Evolutionary conservation across 306 rosid genomes (phyloP).

Genomic region (Acacia melanoxylon): DNA sequence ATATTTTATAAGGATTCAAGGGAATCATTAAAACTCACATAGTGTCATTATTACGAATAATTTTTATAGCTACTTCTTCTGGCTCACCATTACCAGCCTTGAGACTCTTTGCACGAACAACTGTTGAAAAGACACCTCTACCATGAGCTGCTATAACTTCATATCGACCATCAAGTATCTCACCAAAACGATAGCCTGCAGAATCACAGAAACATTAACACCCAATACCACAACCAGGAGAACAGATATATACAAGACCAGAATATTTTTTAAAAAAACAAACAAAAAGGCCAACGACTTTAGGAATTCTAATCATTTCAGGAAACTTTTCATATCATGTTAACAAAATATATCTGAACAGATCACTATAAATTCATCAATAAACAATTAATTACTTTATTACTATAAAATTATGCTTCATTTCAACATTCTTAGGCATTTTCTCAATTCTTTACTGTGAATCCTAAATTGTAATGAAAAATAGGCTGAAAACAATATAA

Average conservation of each 20-base stretch:
- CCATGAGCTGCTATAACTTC: conserved; percentile 96
- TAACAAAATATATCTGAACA: not conserved
- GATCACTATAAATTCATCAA: not conserved
- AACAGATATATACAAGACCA: not conserved
- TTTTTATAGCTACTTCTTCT: conserved; percentile 93
- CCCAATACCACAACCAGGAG: not conserved
- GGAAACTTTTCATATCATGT: not conserved
- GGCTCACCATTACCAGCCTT: conserved; percentile 79
- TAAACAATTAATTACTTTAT: not conserved
- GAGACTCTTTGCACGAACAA: conserved; percentile 89
- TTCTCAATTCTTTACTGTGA: not conserved
- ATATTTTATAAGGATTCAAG: conserved; percentile 11
- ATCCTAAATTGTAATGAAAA: not conserved
- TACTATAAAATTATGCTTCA: not conserved
- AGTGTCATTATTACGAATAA: conserved; percentile 94
- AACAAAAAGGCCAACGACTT: not conserved
- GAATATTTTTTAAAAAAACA: not conserved
- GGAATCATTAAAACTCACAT: conserved; percentile 58
- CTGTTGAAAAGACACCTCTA: conserved; percentile 95
- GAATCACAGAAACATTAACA: conserved; percentile 19
- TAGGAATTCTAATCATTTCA: conserved; percentile 27
- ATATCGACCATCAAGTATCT: conserved; percentile 91
- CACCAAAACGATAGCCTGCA: conserved; percentile 90
- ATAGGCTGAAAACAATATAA: not conserved
- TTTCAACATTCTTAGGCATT: not conserved